Percentiles rank a stretch among this genome's conserved stretches.
These are phyloP conservation scores for Protostelium mycophagum DNA, from an alignment of 78 protist species.

Conservation along the genomic window DNA sequence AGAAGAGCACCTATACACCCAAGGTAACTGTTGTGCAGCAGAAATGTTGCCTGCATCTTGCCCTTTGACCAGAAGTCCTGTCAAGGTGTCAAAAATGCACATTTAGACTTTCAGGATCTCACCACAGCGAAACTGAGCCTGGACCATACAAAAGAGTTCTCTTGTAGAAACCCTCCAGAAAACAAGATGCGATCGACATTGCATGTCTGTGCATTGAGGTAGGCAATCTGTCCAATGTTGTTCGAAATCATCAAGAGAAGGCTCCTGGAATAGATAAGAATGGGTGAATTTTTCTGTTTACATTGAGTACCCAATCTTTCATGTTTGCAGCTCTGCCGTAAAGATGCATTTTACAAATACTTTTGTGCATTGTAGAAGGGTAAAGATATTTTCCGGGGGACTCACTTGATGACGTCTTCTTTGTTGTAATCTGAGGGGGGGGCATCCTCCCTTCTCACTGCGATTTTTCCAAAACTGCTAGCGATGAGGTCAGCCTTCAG, in stretches of 20 bases:
- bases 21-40: constrained; percentile 83
- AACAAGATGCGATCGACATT: constrained; percentile 61
- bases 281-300: neutral
- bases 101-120: too few species aligned
- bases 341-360: too few species aligned
- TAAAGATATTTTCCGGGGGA: too few species aligned
- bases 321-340: too few species aligned
- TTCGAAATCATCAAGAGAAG: constrained; percentile 79
- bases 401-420: neutral
- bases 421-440: constrained; percentile 18
- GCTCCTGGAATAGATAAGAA: constrained; percentile 52
- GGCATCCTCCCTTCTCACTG: neutral
- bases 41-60: constrained; percentile 59
- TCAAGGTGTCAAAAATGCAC: too few species aligned
- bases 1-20: constrained; percentile 83
- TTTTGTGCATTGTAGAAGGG: too few species aligned
- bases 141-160: constrained; percentile 57
- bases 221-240: constrained; percentile 87
- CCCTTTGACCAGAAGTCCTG: constrained; percentile 83
- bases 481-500: constrained; percentile 71
- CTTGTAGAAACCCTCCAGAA: constrained; percentile 80
- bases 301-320: too few species aligned
- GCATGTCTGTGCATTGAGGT: constrained; percentile 56
- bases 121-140: constrained; percentile 60
- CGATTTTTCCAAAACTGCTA: constrained; percentile 47